These are phyloP conservation scores for Pseudogymnoascus sp. DNA, from an alignment of 2,329 filamentous ascomycete species.

Conservation along the genomic window DNA sequence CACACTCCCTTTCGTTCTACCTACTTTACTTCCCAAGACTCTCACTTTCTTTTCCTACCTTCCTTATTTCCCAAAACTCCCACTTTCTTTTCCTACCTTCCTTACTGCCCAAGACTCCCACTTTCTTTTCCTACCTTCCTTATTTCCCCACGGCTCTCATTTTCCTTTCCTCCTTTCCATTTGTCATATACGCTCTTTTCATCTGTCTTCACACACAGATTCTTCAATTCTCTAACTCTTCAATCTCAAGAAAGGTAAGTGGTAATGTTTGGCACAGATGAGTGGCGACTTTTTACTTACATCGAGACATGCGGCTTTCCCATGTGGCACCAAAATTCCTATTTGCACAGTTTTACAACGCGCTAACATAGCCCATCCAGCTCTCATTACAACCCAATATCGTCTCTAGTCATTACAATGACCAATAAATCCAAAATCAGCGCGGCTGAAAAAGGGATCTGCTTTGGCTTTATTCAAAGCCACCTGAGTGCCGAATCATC, in stretches of 20 bases:
- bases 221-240: not conserved
- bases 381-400: not conserved
- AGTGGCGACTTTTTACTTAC: not conserved
- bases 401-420: not conserved
- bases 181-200: conserved; percentile 2
- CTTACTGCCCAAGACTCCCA: not conserved
- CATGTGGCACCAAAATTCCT: not conserved
- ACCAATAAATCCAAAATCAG: conserved; percentile 2
- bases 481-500: not conserved
- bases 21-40: not conserved
- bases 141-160: not conserved
- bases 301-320: not conserved
- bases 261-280: not conserved
- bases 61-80: not conserved
- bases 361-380: not conserved
- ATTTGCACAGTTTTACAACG: not conserved
- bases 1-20: not conserved
- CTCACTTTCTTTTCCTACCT: not conserved
- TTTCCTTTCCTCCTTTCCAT: not conserved
- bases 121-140: not conserved
- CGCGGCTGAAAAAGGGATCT: not conserved
- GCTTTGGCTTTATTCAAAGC: conserved; percentile 2
- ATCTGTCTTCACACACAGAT: not conserved
- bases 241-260: not conserved
- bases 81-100: not conserved